phyloP scores from a whole-genome alignment of 192 early-diverging fungal genomes.

The Coemansia sp. region DNA sequence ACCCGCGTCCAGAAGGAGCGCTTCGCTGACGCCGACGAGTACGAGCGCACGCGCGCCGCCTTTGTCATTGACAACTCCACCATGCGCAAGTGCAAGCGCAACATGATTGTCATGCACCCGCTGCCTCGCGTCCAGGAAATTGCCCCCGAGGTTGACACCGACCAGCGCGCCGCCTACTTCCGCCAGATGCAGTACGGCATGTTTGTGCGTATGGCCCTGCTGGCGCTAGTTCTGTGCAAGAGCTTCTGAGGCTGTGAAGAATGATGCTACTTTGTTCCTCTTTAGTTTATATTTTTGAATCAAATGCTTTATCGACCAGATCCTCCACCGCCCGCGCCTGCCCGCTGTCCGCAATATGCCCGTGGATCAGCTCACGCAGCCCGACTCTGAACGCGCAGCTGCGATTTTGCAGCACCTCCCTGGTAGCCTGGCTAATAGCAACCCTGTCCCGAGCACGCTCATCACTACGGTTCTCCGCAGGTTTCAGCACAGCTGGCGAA shows the following conservation, averaged over 20 bases:
- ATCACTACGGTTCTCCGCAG: slow-evolving; percentile 5
- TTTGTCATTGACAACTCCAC: slow-evolving; percentile 86
- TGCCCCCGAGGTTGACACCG: slow-evolving; percentile 96
- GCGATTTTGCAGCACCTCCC: slow-evolving; percentile 18
- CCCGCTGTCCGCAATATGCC: slow-evolving; percentile 17
- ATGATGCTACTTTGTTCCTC: background rate
- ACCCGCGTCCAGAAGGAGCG: slow-evolving; percentile 96
- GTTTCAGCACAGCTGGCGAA: background rate
- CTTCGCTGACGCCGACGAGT: slow-evolving; percentile 72
- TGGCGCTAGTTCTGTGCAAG: slow-evolving; percentile 73
- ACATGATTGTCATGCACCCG: slow-evolving; percentile 99
- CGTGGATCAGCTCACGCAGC: slow-evolving; percentile 15
- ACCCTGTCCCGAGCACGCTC: background rate
- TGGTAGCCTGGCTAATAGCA: slow-evolving; percentile 6
- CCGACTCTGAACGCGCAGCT: slow-evolving; percentile 34
- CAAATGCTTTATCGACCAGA: slow-evolving; percentile 10
- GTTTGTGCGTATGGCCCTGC: slow-evolving; percentile 95
- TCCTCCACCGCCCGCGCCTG: slow-evolving; percentile 20
- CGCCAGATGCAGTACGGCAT: slow-evolving; percentile 97
- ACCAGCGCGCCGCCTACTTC: slow-evolving; percentile 96
- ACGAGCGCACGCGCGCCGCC: slow-evolving; percentile 68
- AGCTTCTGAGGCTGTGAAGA: slow-evolving; percentile 15
- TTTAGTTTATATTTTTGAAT: background rate
- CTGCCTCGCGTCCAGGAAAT: slow-evolving; percentile 93
- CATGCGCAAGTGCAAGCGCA: slow-evolving; percentile 80